Conservation (phyloP, 805 yeast species). For the Wickerhamomyces hampshirensis region DNA sequence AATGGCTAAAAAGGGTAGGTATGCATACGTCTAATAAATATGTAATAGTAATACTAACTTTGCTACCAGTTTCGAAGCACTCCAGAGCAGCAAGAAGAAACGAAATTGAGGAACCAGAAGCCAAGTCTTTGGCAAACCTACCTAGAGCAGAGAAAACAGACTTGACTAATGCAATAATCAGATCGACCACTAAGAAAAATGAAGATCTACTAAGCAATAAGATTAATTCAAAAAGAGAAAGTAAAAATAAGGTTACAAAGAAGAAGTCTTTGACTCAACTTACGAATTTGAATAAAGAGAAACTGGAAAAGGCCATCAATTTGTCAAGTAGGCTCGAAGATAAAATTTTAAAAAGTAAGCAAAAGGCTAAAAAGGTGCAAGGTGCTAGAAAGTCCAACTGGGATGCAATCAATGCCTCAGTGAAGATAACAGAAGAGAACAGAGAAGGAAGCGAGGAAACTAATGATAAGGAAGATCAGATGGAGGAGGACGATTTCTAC, state of each 20-base stretch:
- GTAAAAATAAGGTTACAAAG: conserved; percentile 23
- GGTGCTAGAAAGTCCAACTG: conserved; percentile 63
- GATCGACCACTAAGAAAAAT: conserved; percentile 61
- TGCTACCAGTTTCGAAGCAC: conserved; percentile 55
- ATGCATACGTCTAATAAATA: background rate
- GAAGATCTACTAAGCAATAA: conserved; percentile 57
- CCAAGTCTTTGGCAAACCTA: conserved; percentile 43
- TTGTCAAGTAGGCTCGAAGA: conserved; percentile 51
- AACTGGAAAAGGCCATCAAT: conserved; percentile 45
- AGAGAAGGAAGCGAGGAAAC: conserved; percentile 21
- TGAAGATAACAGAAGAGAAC: conserved; percentile 25
- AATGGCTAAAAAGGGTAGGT: conserved; percentile 27
- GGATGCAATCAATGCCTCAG: conserved; percentile 58
- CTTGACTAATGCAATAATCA: conserved; percentile 56
- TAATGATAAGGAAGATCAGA: conserved; percentile 10
- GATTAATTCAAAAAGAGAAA: conserved; percentile 34
- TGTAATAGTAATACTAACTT: background rate
- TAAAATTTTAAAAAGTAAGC: conserved; percentile 60
- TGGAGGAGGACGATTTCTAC: conserved; percentile 23
- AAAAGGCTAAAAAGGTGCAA: conserved; percentile 59
- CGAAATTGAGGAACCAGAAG: conserved; percentile 40
- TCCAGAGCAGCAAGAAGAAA: conserved; percentile 80
- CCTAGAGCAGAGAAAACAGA: conserved; percentile 61
- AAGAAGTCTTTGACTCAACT: conserved; percentile 26
- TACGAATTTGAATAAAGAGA: conserved; percentile 30